phyloP scores from a whole-genome alignment of 2,329 filamentous ascomycete genomes.

The Sporothrix pallida region DNA sequence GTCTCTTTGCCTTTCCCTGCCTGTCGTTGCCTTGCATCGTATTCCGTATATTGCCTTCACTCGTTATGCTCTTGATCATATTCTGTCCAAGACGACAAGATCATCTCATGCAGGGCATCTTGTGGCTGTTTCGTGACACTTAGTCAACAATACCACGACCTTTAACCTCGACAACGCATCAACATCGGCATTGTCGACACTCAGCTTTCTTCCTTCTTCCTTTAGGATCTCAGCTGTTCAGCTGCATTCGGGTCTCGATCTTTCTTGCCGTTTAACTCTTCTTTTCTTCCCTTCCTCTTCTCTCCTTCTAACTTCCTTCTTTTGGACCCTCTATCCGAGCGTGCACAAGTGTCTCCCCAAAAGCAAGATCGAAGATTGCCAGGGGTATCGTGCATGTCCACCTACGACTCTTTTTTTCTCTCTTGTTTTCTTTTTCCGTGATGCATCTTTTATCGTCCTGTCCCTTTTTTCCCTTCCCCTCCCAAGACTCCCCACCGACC shows the following conservation, averaged over 20 bases:
- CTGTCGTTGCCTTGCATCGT: not conserved
- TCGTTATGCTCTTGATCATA: not conserved
- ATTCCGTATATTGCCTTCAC: not conserved
- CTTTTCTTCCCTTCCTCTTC: not conserved
- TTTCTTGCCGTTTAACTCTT: too few relatives aligned
- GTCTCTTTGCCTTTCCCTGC: not conserved
- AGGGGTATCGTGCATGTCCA: conserved; percentile 9
- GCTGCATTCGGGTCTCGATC: not conserved
- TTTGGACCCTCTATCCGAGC: not conserved
- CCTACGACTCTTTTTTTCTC: not conserved
- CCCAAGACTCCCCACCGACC: not conserved
- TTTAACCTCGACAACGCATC: not conserved
- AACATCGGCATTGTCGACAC: not conserved
- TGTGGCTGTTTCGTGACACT: not conserved
- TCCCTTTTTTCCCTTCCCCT: not conserved
- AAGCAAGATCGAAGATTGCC: conserved; percentile 20
- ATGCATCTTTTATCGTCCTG: not conserved
- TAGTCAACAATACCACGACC: not conserved
- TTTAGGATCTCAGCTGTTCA: not conserved
- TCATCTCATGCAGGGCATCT: too few relatives aligned
- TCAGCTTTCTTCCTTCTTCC: not conserved
- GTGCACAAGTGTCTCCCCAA: not conserved
- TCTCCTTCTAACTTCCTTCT: not conserved
- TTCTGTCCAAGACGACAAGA: not conserved
- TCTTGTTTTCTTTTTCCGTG: conserved; percentile 4